A percentile compares a stretch with the other conserved stretches of the same genome.
Conservation (phyloP, 148 eudicot species). For the Heliosperma pusillum region DNA sequence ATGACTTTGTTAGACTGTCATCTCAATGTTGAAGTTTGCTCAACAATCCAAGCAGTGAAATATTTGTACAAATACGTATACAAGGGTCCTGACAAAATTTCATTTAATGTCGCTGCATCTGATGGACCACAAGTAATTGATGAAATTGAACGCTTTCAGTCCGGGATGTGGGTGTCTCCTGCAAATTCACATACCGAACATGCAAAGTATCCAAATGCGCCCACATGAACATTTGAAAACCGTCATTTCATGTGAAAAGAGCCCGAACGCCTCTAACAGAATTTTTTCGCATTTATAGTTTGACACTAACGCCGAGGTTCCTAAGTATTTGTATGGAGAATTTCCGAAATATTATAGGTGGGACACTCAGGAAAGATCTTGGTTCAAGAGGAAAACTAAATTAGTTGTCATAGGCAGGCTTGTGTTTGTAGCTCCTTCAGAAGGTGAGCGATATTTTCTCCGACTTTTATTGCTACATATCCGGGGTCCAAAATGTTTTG, state of each 20-base stretch:
- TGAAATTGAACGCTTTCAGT: not conserved
- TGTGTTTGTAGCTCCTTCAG: not conserved
- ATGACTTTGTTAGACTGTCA: not conserved
- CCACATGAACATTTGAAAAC: not conserved
- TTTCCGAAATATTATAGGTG: not conserved
- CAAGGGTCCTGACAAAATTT: not conserved
- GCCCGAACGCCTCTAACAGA: not conserved
- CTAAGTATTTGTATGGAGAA: not conserved
- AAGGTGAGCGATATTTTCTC: not conserved
- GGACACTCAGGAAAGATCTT: not conserved
- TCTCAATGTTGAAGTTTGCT: not conserved
- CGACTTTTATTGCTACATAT: not conserved
- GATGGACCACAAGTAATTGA: not conserved
- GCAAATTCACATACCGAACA: not conserved
- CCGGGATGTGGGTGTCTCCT: not conserved
- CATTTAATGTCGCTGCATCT: not conserved
- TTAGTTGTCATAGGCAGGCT: not conserved
- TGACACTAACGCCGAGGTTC: not conserved
- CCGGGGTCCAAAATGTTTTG: not conserved
- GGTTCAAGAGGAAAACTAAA: not conserved
- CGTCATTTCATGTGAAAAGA: not conserved
- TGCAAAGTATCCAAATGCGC: not conserved
- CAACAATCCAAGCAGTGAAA: not conserved
- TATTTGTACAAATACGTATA: not conserved
- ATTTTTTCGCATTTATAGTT: not conserved